Evolutionary conservation across 163 green algal genomes (phyloP).

Genomic region (Volvox carteri): DNA sequence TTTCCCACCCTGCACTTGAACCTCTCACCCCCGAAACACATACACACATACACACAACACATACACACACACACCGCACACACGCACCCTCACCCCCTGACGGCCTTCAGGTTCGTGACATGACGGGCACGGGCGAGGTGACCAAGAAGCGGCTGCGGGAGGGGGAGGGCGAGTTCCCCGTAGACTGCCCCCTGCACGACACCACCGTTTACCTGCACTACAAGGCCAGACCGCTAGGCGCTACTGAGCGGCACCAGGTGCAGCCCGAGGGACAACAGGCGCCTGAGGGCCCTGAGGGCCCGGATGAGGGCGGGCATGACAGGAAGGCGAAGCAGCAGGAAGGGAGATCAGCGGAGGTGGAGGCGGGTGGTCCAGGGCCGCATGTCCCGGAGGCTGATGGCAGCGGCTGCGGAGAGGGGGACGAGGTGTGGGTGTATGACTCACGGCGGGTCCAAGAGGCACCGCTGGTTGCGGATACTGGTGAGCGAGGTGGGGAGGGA

Average conservation of each 20-base stretch:
- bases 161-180: conserved; percentile 89
- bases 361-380: background rate
- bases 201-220: conserved; percentile 83
- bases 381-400: background rate
- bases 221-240: conserved; percentile 55
- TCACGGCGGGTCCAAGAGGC: conserved; percentile 10
- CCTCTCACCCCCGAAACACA: no score
- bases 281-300: no score
- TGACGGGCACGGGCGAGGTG: conserved; percentile 84
- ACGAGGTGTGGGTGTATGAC: conserved; percentile 65
- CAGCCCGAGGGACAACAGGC: no score
- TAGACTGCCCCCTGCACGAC: conserved; percentile 94
- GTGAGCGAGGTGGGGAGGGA: conserved; percentile 62
- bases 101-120: conserved; percentile 93
- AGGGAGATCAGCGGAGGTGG: background rate
- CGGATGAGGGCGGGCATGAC: no score
- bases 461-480: conserved; percentile 78
- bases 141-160: conserved; percentile 84
- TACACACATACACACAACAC: no score
- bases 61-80: no score
- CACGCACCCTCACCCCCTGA: no score
- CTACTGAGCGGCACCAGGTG: no score
- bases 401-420: background rate
- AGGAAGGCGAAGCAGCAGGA: no score
- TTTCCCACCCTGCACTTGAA: no score